Evolutionary conservation across 306 rosid species (phyloP).

Genomic region (Boehmeria nivea): DNA sequence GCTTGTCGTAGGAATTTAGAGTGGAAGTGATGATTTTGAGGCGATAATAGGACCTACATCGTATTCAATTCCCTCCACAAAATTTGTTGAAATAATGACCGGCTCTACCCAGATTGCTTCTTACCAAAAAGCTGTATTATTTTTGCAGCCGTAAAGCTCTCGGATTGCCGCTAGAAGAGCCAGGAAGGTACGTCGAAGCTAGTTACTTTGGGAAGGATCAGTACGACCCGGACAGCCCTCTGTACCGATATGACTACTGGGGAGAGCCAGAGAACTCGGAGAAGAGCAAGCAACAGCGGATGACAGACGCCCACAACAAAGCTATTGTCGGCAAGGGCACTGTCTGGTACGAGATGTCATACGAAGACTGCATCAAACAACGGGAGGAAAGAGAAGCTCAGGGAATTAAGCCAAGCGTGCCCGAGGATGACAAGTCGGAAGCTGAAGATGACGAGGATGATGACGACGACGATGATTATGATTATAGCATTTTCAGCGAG

Average conservation of each 20-base stretch:
- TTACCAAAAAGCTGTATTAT: neutral
- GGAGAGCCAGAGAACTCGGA: slow-evolving; percentile 97
- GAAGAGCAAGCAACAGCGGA: slow-evolving; percentile 71
- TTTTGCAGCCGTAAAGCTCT: slow-evolving; percentile 67
- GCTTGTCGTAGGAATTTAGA: too few species aligned
- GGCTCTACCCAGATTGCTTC: neutral
- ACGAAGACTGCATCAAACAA: slow-evolving; percentile 62
- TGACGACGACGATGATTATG: slow-evolving; percentile 42
- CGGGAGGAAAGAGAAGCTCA: slow-evolving; percentile 47
- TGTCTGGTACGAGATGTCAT: slow-evolving; percentile 71
- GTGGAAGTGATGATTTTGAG: too few species aligned
- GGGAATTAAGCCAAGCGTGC: slow-evolving; percentile 23
- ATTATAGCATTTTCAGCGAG: slow-evolving; percentile 51
- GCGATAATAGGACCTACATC: too few species aligned
- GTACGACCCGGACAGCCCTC: slow-evolving; percentile 70
- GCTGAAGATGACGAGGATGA: slow-evolving; percentile 25
- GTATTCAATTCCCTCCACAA: too few species aligned
- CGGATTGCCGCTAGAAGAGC: slow-evolving; percentile 90
- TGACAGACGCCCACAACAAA: slow-evolving; percentile 73
- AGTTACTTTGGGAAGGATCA: slow-evolving; percentile 69
- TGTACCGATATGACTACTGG: slow-evolving; percentile 92
- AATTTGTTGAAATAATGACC: too few species aligned
- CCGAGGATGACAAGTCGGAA: slow-evolving; percentile 18
- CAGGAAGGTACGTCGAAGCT: slow-evolving; percentile 76
- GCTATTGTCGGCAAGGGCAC: slow-evolving; percentile 70